Conservation (phyloP, 768 basidiomycete genomes). For the Russula ochroleuca region DNA sequence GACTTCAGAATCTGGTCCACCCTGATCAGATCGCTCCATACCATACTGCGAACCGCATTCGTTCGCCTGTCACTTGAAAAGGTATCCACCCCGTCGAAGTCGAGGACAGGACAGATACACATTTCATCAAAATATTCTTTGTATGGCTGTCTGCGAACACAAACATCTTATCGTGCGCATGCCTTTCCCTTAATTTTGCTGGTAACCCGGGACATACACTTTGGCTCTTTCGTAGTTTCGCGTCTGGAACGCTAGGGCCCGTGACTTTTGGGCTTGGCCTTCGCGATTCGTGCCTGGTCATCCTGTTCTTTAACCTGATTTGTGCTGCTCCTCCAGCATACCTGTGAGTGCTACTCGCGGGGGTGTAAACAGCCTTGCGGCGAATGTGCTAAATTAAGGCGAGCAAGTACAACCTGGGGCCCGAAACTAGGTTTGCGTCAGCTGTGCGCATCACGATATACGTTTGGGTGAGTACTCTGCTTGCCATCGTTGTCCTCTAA, state of each 20-base stretch:
- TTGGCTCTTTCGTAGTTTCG: slow-evolving; percentile 35
- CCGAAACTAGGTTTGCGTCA: slow-evolving; percentile 79
- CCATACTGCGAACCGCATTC: no score
- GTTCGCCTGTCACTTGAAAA: slow-evolving; percentile 8
- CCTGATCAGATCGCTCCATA: neutral
- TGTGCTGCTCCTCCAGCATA: slow-evolving; percentile 43
- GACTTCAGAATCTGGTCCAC: neutral
- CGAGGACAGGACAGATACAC: slow-evolving; percentile 36
- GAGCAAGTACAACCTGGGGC: slow-evolving; percentile 58
- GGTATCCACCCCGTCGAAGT: slow-evolving; percentile 38
- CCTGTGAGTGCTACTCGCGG: slow-evolving; percentile 33
- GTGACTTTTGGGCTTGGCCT: slow-evolving; percentile 42
- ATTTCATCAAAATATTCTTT: slow-evolving; percentile 41
- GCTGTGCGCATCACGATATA: slow-evolving; percentile 70
- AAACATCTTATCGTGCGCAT: slow-evolving; percentile 39
- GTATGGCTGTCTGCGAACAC: slow-evolving; percentile 40
- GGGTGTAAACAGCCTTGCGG: neutral
- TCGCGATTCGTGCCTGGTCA: slow-evolving; percentile 43
- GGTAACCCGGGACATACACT: neutral
- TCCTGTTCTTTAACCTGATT: slow-evolving; percentile 45
- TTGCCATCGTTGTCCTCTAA: neutral
- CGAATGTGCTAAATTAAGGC: neutral
- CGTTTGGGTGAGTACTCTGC: slow-evolving; percentile 44
- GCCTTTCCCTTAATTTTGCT: neutral
- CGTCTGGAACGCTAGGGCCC: slow-evolving; percentile 47